These are phyloP conservation scores for Epichloe sylvatica DNA, from an alignment of 2,329 filamentous ascomycete species.

Conservation along the genomic window DNA sequence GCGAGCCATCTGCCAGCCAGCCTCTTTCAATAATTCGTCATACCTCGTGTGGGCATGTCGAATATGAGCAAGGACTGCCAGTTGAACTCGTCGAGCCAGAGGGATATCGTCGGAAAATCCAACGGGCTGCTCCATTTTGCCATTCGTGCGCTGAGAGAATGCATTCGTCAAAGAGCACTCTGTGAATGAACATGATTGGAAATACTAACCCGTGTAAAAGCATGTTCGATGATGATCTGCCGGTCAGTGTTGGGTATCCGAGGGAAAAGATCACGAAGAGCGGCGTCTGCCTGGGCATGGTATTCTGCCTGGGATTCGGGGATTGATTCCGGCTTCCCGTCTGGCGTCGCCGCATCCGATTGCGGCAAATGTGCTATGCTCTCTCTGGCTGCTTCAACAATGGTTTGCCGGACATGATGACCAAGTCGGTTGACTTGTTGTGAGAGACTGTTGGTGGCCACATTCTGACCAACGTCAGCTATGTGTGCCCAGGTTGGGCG, in stretches of 20 bases:
- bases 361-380: constrained; percentile 15
- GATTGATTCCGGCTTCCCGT: constrained; percentile 40
- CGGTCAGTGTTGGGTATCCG: constrained; percentile 52
- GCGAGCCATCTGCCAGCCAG: constrained; percentile 44
- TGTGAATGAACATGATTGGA: neutral
- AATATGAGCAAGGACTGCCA: constrained; percentile 53
- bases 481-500: neutral
- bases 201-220: constrained; percentile 45
- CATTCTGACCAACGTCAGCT: constrained; percentile 4
- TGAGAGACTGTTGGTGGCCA: constrained; percentile 25
- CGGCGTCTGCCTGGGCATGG: constrained; percentile 46
- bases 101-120: constrained; percentile 42
- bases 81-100: constrained; percentile 47
- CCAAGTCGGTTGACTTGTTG: constrained; percentile 46
- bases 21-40: constrained; percentile 45
- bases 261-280: constrained; percentile 49
- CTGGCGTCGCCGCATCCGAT: constrained; percentile 8
- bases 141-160: constrained; percentile 29
- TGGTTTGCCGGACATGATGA: constrained; percentile 44
- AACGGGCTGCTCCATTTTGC: constrained; percentile 41
- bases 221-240: constrained; percentile 45
- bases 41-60: constrained; percentile 54
- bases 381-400: constrained; percentile 41
- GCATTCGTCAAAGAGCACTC: constrained; percentile 5
- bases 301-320: constrained; percentile 46